phyloP scores from a whole-genome alignment of 2,329 filamentous ascomycete species.

The Fusarium ambrosium region DNA sequence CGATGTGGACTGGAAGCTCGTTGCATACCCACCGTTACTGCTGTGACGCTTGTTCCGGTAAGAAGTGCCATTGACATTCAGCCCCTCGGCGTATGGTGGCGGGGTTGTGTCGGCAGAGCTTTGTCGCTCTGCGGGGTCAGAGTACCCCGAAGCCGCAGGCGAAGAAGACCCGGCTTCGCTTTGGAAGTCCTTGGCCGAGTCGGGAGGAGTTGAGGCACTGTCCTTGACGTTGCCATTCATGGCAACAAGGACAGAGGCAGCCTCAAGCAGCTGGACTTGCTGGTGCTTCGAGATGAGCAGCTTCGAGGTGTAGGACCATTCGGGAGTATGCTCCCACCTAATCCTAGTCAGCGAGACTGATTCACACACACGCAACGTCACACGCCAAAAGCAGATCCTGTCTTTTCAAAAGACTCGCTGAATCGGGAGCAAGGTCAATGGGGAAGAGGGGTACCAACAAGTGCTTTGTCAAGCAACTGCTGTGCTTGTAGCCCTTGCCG shows the following conservation, averaged over 20 bases:
- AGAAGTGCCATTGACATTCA: slow-evolving; percentile 65
- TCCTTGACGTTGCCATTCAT: slow-evolving; percentile 76
- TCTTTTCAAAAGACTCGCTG: slow-evolving; percentile 49
- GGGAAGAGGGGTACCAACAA: slow-evolving; percentile 87
- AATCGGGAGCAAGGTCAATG: slow-evolving; percentile 52
- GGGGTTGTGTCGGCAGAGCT: slow-evolving; percentile 96
- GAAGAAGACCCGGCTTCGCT: slow-evolving; percentile 88
- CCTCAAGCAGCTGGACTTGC: slow-evolving; percentile 97
- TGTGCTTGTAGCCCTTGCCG: slow-evolving; percentile 99
- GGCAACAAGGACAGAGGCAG: slow-evolving; percentile 92
- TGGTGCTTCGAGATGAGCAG: slow-evolving; percentile 99
- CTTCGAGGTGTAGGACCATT: slow-evolving; percentile 98
- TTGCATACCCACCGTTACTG: slow-evolving; percentile 72
- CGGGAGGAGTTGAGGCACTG: slow-evolving; percentile 71
- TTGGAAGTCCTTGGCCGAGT: slow-evolving; percentile 75
- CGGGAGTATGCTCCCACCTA: slow-evolving; percentile 99
- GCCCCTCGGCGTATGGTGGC: slow-evolving; percentile 80
- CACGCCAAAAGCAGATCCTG: slow-evolving; percentile 31
- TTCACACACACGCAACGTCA: slow-evolving; percentile 35
- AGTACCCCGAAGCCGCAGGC: slow-evolving; percentile 84
- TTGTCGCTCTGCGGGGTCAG: slow-evolving; percentile 80
- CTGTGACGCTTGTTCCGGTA: slow-evolving; percentile 72
- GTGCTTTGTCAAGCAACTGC: slow-evolving; percentile 99
- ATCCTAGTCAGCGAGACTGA: slow-evolving; percentile 46
- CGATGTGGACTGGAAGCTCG: slow-evolving; percentile 83